Evolutionary conservation across 2,329 filamentous ascomycete genomes (phyloP).

Genomic region (Curvularia lunata): DNA sequence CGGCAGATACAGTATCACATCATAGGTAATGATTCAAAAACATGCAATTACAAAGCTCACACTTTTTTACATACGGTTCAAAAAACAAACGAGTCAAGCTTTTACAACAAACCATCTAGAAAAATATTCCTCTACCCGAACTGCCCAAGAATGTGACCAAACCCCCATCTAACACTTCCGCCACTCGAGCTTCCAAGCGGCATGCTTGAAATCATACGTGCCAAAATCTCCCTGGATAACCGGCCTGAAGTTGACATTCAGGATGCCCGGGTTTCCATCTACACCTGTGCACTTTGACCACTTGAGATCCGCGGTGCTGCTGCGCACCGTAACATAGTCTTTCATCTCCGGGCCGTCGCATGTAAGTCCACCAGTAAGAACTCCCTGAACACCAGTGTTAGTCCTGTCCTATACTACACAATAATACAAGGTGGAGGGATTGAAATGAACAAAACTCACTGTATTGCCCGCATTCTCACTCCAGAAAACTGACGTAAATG

Average conservation of each 20-base stretch:
- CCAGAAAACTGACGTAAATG: constrained; percentile 37
- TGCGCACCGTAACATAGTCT: constrained; percentile 33
- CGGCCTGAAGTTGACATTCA: constrained; percentile 42
- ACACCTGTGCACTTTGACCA: constrained; percentile 40
- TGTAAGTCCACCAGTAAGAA: constrained; percentile 27
- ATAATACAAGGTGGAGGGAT: background rate
- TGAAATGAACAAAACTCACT: constrained; percentile 23
- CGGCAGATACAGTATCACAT: no score
- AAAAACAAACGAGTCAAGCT: background rate
- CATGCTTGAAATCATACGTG: constrained; percentile 37
- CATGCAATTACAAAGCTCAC: background rate
- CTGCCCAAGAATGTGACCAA: background rate
- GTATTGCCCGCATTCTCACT: constrained; percentile 40
- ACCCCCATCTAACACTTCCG: constrained; percentile 31
- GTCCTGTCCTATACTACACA: background rate
- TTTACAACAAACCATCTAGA: background rate
- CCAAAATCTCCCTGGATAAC: constrained; percentile 37
- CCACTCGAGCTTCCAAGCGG: constrained; percentile 38
- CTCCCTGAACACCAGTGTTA: constrained; percentile 19
- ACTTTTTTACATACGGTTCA: background rate
- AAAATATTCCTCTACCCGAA: no score
- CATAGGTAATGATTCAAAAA: no score
- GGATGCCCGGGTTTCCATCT: constrained; percentile 37
- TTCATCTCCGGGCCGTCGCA: constrained; percentile 37
- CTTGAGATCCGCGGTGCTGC: constrained; percentile 31